These are phyloP conservation scores for Plectosphaerella cucumerina DNA, from an alignment of 2,329 filamentous ascomycete genomes.

Conservation along the genomic window DNA sequence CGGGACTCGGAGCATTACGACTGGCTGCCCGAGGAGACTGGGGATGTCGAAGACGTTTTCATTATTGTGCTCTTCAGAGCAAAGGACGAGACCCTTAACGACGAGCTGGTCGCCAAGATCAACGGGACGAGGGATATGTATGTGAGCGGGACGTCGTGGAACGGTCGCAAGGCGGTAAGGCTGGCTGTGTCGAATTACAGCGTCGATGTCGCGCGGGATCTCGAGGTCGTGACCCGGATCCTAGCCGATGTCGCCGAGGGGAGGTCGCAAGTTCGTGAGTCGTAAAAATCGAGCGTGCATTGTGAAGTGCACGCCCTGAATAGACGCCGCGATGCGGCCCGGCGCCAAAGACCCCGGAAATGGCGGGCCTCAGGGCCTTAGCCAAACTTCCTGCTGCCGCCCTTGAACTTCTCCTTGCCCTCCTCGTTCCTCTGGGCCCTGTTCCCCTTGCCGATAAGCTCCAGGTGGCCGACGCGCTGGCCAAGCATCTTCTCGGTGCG, in stretches of 20 bases:
- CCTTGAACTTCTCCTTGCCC: slow-evolving; percentile 28
- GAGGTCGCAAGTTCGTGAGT: slow-evolving; percentile 1
- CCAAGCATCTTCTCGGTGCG: slow-evolving; percentile 56
- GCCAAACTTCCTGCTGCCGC: slow-evolving; percentile 52
- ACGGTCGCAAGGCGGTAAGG: slow-evolving; percentile 68
- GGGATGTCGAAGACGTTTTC: slow-evolving; percentile 48
- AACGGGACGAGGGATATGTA: slow-evolving; percentile 74
- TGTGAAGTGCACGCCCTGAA: not conserved
- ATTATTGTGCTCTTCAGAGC: slow-evolving; percentile 71
- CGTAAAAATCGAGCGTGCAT: too few relatives aligned
- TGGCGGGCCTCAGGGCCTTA: slow-evolving; percentile 15
- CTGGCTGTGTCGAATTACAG: slow-evolving; percentile 85
- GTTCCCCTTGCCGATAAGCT: slow-evolving; percentile 54
- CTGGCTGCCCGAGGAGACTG: slow-evolving; percentile 52
- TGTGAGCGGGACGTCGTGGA: slow-evolving; percentile 78
- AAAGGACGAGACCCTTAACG: slow-evolving; percentile 58
- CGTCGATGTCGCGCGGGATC: slow-evolving; percentile 64
- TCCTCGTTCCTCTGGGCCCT: slow-evolving; percentile 36
- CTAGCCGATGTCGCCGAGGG: slow-evolving; percentile 45
- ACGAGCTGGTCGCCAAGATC: slow-evolving; percentile 63
- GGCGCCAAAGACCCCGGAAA: too few relatives aligned
- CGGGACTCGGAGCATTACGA: slow-evolving; percentile 58
- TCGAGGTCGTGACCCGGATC: slow-evolving; percentile 59
- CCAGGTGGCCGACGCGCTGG: slow-evolving; percentile 55
- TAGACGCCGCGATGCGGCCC: not conserved